Percentiles rank a stretch among this genome's conserved stretches.
phyloP scores from a whole-genome alignment of 192 early-diverging fungal species.

The Haplosporangium gracile region DNA sequence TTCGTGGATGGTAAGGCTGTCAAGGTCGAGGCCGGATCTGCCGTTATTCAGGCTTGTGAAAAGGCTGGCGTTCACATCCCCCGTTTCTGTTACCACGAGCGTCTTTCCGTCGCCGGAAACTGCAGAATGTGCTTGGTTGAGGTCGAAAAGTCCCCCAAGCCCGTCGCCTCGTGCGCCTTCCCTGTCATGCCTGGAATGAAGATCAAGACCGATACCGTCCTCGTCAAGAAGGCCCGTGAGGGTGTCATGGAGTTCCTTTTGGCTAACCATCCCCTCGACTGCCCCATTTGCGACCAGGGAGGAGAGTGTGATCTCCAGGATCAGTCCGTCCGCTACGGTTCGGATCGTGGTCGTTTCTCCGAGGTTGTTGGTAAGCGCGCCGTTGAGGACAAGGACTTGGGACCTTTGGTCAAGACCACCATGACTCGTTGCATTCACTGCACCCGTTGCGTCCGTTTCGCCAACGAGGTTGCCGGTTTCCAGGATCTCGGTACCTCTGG shows the following conservation, averaged over 20 bases:
- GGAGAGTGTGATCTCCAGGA: slow-evolving; percentile 99
- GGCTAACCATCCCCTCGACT: slow-evolving; percentile 98
- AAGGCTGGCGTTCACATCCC: slow-evolving; percentile 94
- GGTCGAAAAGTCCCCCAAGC: slow-evolving; percentile 96
- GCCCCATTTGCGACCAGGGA: slow-evolving; percentile 99
- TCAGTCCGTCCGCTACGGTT: slow-evolving; percentile 96
- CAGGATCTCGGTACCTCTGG: slow-evolving; percentile 96
- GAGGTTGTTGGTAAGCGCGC: slow-evolving; percentile 93
- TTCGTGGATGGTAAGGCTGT: slow-evolving; percentile 94
- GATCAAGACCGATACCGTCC: slow-evolving; percentile 93
- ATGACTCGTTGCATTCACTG: slow-evolving; percentile 99
- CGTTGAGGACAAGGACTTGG: slow-evolving; percentile 97
- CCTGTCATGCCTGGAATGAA: slow-evolving; percentile 98
- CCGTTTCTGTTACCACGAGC: slow-evolving; percentile 77
- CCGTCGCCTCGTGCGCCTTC: slow-evolving; percentile 97
- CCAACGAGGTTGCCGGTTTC: slow-evolving; percentile 98
- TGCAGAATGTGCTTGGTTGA: slow-evolving; percentile 99
- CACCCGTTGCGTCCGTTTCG: slow-evolving; percentile 98
- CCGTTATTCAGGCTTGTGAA: slow-evolving; percentile 98
- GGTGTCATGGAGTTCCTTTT: slow-evolving; percentile 95
- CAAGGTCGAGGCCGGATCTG: slow-evolving; percentile 90
- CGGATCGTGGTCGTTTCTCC: slow-evolving; percentile 90
- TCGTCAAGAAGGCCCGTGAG: slow-evolving; percentile 97
- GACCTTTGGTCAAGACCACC: slow-evolving; percentile 94
- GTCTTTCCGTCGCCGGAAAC: slow-evolving; percentile 97